A percentile compares a stretch with the other conserved stretches of the same genome.
Evolutionary conservation across 345 rosid genomes (phyloP).

Genomic region (Dipteronia sinensis): DNA sequence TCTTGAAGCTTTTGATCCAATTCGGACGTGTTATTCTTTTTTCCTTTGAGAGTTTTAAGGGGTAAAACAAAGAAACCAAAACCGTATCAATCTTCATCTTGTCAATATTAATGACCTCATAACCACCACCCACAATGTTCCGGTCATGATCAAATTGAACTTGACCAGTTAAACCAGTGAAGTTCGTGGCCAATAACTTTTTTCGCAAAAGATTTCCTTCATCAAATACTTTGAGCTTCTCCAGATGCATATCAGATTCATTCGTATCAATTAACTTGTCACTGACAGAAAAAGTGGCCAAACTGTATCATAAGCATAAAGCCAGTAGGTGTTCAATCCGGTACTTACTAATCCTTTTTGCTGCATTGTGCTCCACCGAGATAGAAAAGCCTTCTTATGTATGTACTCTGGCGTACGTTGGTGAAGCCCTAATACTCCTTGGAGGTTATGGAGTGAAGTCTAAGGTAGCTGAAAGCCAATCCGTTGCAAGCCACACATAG

Average conservation of each 20-base stretch:
- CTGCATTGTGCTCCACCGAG: conserved; percentile 54
- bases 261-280: conserved; percentile 33
- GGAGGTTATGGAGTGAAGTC: conserved; percentile 45
- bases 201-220: conserved; percentile 53
- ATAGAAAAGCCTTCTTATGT: conserved; percentile 46
- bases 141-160: conserved; percentile 57
- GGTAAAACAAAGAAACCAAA: conserved; percentile 58
- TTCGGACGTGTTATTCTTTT: conserved; percentile 28
- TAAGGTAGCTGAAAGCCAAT: conserved; percentile 83
- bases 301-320: conserved; percentile 85
- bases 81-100: conserved; percentile 44
- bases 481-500: conserved; percentile 85
- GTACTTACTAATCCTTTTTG: conserved; percentile 42
- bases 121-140: conserved; percentile 50
- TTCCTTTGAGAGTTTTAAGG: conserved; percentile 37
- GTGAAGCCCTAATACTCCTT: conserved; percentile 75
- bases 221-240: conserved; percentile 57
- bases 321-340: conserved; percentile 60
- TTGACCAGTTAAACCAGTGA: conserved; percentile 74
- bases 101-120: conserved; percentile 72
- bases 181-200: conserved; percentile 58
- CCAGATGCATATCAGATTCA: conserved; percentile 40
- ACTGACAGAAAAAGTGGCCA: conserved; percentile 73
- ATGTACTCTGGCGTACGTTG: conserved; percentile 63
- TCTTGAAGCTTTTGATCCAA: conserved; percentile 48